Base-by-base conservation (phyloP, 305 asterid species). In the Fraxinus platypoda region DNA sequence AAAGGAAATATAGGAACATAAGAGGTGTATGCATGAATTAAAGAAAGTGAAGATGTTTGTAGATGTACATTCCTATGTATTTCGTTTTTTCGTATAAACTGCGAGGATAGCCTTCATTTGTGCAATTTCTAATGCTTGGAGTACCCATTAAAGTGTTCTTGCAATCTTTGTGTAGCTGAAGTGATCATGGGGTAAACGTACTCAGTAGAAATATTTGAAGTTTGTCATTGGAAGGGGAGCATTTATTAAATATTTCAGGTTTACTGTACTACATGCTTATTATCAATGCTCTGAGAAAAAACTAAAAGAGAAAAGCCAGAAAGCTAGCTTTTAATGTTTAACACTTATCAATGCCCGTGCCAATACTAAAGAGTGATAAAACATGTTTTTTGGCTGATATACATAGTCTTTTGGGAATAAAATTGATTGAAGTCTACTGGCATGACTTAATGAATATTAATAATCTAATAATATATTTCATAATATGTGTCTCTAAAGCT, bases 401-500 rank as follows among this genome's bases (percentile, higher is more conserved):
- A 68, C 8, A 2, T 62, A 13, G 21, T 7, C 38, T 79, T 57
- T 79, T 21, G 21, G 74, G 9, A 41, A 28, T 15, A 41, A 72
- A 30, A 49, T 46, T 6, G 70, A 25, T 21, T 46, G 80, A 59
- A n/a, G 17, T 62, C 4, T 80, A n/a, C 34, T 2, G 62, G 34
- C 75, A 17, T 64, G 73, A 76, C 73, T 15, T 81, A 6, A n/a
- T 59, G 12, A 17, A 17, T 41, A 35, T 82, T 73, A 64, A 25
- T 28, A 35, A 76, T 74, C 73, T 19, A 49, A 12, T 75, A 62
- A 78, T 78, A 66, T 57, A 77, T 84, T 82, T 71, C 79, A 25
- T 84, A 64, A 52, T 83, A 74, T 82, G 75, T 15, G 37, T 31
- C 75, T 76, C 80, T 91, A 85, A 81, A 94, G 98, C 91, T 76